Conservation (phyloP, 441 rosid genomes). For the Dalechampia spathulata region DNA sequence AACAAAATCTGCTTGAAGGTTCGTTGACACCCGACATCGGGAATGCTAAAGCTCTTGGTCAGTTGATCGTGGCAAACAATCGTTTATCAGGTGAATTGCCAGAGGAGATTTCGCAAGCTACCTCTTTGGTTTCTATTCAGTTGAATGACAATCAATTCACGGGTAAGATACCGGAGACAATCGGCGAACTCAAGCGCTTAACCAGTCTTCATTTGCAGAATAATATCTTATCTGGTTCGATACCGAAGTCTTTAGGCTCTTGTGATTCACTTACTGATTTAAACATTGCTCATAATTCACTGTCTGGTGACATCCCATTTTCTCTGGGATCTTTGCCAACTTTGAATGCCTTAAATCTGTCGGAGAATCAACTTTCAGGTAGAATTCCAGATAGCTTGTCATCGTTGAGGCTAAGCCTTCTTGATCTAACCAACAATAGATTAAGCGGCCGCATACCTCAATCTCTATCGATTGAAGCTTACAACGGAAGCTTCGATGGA, state of each 20-base stretch:
- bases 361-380: conserved; percentile 64
- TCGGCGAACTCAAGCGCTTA: conserved; percentile 49
- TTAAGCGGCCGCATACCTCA: conserved; percentile 63
- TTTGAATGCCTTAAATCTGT: conserved; percentile 64
- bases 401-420: conserved; percentile 63
- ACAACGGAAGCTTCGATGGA: conserved; percentile 71
- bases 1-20: conserved; percentile 54
- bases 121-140: conserved; percentile 35
- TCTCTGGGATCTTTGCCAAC: conserved; percentile 62
- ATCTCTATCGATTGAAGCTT: conserved; percentile 59
- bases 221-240: conserved; percentile 50
- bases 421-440: conserved; percentile 64
- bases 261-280: conserved; percentile 54
- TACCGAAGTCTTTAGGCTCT: conserved; percentile 68
- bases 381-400: conserved; percentile 61
- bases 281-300: conserved; percentile 54
- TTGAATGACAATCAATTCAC: conserved; percentile 53
- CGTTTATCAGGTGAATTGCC: conserved; percentile 66
- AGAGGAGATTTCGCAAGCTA: conserved; percentile 47
- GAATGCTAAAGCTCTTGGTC: conserved; percentile 47
- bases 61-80: conserved; percentile 40
- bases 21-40: conserved; percentile 47
- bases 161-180: conserved; percentile 46
- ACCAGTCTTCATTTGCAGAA: conserved; percentile 54
- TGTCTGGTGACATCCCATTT: conserved; percentile 62